A percentile compares a stretch with the other conserved stretches of the same genome.
These are phyloP conservation scores for Verticillium zaregamsianum DNA, from an alignment of 2,329 filamentous ascomycete genomes.

Conservation along the genomic window DNA sequence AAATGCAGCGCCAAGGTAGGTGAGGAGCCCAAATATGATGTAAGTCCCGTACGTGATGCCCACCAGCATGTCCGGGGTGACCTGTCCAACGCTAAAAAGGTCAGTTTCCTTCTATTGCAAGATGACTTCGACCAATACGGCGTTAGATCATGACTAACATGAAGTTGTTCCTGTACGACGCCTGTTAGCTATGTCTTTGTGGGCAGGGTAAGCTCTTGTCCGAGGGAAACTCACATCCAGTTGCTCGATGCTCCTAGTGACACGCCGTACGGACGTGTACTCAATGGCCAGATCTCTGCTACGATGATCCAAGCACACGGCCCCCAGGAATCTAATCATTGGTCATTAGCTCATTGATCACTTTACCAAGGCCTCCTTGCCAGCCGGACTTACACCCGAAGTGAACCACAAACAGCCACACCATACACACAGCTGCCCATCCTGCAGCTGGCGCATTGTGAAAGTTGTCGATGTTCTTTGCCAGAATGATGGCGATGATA, in stretches of 20 bases:
- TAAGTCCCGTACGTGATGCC: constrained; percentile 67
- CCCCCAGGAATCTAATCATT: constrained; percentile 58
- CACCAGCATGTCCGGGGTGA: constrained; percentile 64
- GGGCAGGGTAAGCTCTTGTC: background rate
- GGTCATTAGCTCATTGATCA: background rate
- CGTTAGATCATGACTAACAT: constrained; percentile 26
- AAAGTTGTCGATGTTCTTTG: constrained; percentile 58
- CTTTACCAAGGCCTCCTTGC: too few relatives aligned
- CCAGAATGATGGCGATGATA: constrained; percentile 67
- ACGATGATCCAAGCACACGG: constrained; percentile 72
- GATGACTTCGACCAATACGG: background rate
- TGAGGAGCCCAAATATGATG: constrained; percentile 65
- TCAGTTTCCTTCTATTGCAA: background rate
- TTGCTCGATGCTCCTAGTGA: constrained; percentile 63
- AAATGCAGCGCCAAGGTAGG: constrained; percentile 55
- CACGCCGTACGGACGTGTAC: constrained; percentile 66
- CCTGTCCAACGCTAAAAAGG: constrained; percentile 50
- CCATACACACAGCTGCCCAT: constrained; percentile 65
- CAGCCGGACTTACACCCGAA: constrained; percentile 52
- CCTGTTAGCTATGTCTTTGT: background rate
- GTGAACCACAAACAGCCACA: constrained; percentile 71
- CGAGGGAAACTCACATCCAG: constrained; percentile 47
- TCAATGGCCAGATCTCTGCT: constrained; percentile 70
- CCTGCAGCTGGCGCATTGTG: constrained; percentile 47
- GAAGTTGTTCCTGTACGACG: constrained; percentile 43